These are phyloP conservation scores for Crithidia brevicula DNA, from an alignment of 208 protist genomes.

Conservation along the genomic window DNA sequence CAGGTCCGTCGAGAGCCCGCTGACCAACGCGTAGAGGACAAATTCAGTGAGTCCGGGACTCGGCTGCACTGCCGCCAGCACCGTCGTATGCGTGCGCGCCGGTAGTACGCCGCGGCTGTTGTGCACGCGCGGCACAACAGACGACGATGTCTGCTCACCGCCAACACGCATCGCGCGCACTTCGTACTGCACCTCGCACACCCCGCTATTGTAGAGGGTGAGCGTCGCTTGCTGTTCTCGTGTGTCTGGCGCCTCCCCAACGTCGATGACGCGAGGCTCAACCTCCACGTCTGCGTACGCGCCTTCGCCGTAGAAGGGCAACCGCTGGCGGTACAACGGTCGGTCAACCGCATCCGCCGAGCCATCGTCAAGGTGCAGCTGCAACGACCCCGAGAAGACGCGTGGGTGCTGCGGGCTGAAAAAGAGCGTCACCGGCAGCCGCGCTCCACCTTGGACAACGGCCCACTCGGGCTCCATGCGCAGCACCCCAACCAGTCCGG, in stretches of 20 bases:
- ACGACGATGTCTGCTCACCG: not conserved
- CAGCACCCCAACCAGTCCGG: conserved; percentile 50
- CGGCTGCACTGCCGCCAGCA: conserved; percentile 71
- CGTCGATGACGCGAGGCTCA: conserved; percentile 77
- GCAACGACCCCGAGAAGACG: conserved; percentile 59
- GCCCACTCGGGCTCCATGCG: conserved; percentile 65
- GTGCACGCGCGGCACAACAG: conserved; percentile 44
- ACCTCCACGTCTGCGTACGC: conserved; percentile 70
- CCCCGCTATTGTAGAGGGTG: conserved; percentile 88
- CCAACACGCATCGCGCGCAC: conserved; percentile 47
- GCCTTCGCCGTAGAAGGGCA: conserved; percentile 69
- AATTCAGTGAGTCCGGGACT: conserved; percentile 72
- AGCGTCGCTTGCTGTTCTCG: conserved; percentile 58
- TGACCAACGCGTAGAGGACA: conserved; percentile 76
- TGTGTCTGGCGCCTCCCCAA: conserved; percentile 53
- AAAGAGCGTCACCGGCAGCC: conserved; percentile 44
- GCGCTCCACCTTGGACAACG: conserved; percentile 54
- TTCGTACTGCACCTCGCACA: conserved; percentile 80
- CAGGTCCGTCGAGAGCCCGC: conserved; percentile 44
- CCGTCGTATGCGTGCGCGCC: conserved; percentile 84
- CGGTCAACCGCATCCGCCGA: conserved; percentile 12
- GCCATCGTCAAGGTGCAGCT: conserved; percentile 48
- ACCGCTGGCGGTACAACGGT: conserved; percentile 36
- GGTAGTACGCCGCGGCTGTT: conserved; percentile 70
- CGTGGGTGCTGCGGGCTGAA: conserved; percentile 65